Evolutionary conservation across 2,329 filamentous ascomycete species (phyloP).

Genomic region (Stenocarpella maydis): DNA sequence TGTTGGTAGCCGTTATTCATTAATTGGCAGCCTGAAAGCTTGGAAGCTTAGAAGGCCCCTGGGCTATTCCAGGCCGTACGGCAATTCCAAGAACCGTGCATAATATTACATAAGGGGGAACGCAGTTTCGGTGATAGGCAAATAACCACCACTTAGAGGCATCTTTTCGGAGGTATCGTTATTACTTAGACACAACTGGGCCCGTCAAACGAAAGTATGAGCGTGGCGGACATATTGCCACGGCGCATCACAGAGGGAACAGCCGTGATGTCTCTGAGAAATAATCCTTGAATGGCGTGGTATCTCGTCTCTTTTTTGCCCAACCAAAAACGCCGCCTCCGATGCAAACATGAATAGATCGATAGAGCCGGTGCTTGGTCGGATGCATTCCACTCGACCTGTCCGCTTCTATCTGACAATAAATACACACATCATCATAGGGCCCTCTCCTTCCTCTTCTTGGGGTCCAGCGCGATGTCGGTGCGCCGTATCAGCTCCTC

Average conservation of each 20-base stretch:
- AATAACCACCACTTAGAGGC: background rate
- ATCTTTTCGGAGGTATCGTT: no score
- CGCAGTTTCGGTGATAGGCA: conserved; percentile 1
- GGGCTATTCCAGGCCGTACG: background rate
- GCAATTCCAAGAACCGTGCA: conserved; percentile 9
- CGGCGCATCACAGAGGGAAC: background rate
- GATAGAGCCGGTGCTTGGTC: background rate
- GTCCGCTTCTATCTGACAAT: background rate
- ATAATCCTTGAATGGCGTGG: conserved; percentile 28
- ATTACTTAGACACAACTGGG: background rate
- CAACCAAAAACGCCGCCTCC: conserved; percentile 10
- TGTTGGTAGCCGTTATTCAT: background rate
- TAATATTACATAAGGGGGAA: conserved; percentile 23
- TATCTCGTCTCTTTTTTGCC: conserved; percentile 28
- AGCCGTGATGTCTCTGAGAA: background rate
- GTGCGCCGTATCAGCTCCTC: conserved; percentile 88
- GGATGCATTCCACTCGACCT: background rate
- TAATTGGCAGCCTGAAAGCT: conserved; percentile 3
- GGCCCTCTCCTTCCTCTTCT: conserved; percentile 36
- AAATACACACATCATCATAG: conserved; percentile 19
- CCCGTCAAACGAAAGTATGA: background rate
- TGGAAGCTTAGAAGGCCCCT: conserved; percentile 13
- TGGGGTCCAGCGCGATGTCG: conserved; percentile 46
- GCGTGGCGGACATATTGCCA: background rate
- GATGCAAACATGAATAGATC: background rate